Base-by-base conservation (phyloP, 78 protist genomes). In the Salpingoeca rosetta region DNA sequence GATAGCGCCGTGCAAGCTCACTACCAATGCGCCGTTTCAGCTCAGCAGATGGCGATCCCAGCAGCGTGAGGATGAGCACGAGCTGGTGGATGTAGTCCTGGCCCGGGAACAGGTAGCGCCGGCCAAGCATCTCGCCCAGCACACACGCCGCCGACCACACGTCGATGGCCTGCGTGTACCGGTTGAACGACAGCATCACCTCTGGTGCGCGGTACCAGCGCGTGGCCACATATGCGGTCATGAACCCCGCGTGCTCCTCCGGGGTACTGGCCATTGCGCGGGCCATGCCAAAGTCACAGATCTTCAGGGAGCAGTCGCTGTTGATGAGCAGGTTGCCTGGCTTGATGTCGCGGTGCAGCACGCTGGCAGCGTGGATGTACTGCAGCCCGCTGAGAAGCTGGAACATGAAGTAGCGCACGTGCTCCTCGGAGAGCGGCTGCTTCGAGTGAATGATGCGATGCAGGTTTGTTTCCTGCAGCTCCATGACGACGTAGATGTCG, bases 351-450 rank as follows among this genome's bases (percentile, higher is more conserved):
- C 99, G 90, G 57, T 97, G 98, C 79, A 97, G 28, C 81, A 97
- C 97, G 83, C 88, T 38, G 1, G 98, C 98, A 0, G 98, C 92
- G 92, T 99, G 99, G 43, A 97, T 80, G 87, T 91, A 95, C 91
- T 95, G 96, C 45, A 98, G 86, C 2, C 95, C 98, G 0, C 99
- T 79, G 22, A 97, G 89, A 74, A 97, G 78, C 57, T 97, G 98
- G 51, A 82, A 87, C 36, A 80, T 26, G 40, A 80, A 80, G 44
- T 40, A 65, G 26, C 77, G 85, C 44, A 51, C 43, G 81, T 98
- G 99, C 38, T 96, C 98, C 37, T 95, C 98, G 12, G 95, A 39
- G 39, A 97, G 87, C n/a, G 84, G 80, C 85, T 97, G 97, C n/a
- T 86, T 72, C 44, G 97, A 92, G 36, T 83, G 35, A 77, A 98